These are phyloP conservation scores for Hippophae gyantsensis DNA, from an alignment of 306 rosid genomes.

Conservation along the genomic window DNA sequence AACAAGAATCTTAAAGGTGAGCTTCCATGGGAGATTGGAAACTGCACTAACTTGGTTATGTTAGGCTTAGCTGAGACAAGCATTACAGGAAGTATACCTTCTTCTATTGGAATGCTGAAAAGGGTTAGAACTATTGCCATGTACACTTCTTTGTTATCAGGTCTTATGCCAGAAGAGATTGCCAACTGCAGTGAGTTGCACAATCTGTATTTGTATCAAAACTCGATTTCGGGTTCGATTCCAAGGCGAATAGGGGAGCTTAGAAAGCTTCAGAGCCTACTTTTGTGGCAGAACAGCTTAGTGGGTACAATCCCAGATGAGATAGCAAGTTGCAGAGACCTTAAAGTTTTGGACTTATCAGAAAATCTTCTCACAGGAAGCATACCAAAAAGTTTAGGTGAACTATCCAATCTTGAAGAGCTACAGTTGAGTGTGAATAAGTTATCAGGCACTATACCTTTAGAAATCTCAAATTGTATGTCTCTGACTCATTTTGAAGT, in stretches of 20 bases:
- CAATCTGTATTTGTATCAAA: slow-evolving; percentile 60
- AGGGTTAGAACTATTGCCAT: slow-evolving; percentile 53
- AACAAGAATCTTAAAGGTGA: slow-evolving; percentile 54
- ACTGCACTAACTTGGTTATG: slow-evolving; percentile 61
- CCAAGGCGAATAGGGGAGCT: slow-evolving; percentile 56
- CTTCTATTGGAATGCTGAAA: slow-evolving; percentile 58
- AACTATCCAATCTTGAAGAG: slow-evolving; percentile 52
- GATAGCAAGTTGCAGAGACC: slow-evolving; percentile 54
- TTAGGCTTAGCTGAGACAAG: slow-evolving; percentile 81
- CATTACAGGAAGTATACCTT: slow-evolving; percentile 64
- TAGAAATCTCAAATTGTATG: slow-evolving; percentile 55
- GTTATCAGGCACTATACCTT: slow-evolving; percentile 55
- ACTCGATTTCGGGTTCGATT: slow-evolving; percentile 54
- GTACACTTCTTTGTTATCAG: slow-evolving; percentile 53
- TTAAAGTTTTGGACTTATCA: slow-evolving; percentile 54
- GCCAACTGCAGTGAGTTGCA: slow-evolving; percentile 69
- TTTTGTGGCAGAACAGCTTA: slow-evolving; percentile 65
- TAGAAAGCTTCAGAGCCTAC: slow-evolving; percentile 43
- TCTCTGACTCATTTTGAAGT: slow-evolving; percentile 55
- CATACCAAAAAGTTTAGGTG: slow-evolving; percentile 56
- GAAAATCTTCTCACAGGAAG: slow-evolving; percentile 63
- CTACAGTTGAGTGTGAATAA: slow-evolving; percentile 76
- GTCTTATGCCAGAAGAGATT: slow-evolving; percentile 85
- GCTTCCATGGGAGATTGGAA: slow-evolving; percentile 74
- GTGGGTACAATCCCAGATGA: slow-evolving; percentile 61